Conservation (phyloP, 2,329 filamentous ascomycete genomes). For the Intubia oerlemansii region DNA sequence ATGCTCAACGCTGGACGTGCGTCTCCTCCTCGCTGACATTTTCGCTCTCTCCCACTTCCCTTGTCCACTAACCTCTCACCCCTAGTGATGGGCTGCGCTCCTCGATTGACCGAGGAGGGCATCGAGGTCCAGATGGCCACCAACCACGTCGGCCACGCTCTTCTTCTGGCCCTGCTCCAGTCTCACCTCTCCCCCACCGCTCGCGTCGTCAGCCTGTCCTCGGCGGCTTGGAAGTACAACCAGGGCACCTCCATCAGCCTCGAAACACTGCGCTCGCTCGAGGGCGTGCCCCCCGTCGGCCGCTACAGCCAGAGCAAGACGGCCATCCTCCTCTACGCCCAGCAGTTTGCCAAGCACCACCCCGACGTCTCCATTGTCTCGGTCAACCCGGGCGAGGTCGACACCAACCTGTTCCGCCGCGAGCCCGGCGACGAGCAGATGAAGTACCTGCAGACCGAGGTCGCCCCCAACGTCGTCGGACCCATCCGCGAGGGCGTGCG, state of each 20-base stretch:
- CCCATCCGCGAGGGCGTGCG: conserved; percentile 1
- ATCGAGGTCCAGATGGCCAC: too few relatives aligned
- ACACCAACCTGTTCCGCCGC: conserved; percentile 8
- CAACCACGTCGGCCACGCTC: too few relatives aligned
- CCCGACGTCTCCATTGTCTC: conserved; percentile 10
- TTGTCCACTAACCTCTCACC: too few relatives aligned
- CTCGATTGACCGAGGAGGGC: too few relatives aligned
- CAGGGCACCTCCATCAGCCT: conserved; percentile 1
- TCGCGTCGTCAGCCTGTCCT: conserved; percentile 10
- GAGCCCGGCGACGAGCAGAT: conserved; percentile 11
- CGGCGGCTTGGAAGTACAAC: conserved; percentile 5
- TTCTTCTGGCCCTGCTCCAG: too few relatives aligned
- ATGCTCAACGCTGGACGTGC: too few relatives aligned
- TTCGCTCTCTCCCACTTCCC: too few relatives aligned
- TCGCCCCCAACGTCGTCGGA: conserved; percentile 1
- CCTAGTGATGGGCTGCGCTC: too few relatives aligned
- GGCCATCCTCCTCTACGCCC: conserved; percentile 13
- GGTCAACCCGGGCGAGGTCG: conserved; percentile 12
- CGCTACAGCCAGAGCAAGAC: conserved; percentile 16
- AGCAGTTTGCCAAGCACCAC: conserved; percentile 11
- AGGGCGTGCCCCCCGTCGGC: conserved; percentile 3
- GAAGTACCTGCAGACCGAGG: conserved; percentile 2
- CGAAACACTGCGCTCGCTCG: not conserved
- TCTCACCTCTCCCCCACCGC: too few relatives aligned
- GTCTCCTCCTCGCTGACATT: too few relatives aligned